phyloP scores from a whole-genome alignment of 495 filamentous ascomycete genomes.

The Sporormia fimetaria region DNA sequence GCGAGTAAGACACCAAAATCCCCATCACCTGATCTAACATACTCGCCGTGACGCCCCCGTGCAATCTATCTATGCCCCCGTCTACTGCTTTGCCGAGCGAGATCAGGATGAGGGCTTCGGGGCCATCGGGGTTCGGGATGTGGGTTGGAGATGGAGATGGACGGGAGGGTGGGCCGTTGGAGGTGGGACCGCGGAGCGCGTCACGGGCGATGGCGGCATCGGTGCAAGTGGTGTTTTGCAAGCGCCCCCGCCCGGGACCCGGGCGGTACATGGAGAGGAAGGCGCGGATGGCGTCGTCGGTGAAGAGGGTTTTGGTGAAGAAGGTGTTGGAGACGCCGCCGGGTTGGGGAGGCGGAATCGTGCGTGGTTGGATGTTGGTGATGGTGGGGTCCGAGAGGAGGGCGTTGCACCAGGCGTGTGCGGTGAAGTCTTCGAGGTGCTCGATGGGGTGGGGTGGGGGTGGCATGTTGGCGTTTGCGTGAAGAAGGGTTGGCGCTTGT shows the following conservation, averaged over 20 bases:
- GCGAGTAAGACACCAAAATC: constrained; percentile 2
- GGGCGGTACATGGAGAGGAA: constrained; percentile 5
- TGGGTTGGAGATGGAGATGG: background rate
- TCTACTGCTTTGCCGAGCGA: constrained; percentile 3
- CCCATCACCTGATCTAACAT: constrained; percentile 14
- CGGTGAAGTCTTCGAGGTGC: constrained; percentile 11
- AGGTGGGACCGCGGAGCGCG: background rate
- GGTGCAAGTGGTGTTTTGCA: too few species aligned
- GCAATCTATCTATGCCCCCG: constrained; percentile 3
- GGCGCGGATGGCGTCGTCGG: constrained; percentile 6
- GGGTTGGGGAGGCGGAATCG: background rate
- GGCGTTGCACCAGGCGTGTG: constrained; percentile 6
- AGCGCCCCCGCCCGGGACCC: background rate
- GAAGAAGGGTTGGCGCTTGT: background rate
- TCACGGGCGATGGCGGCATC: background rate
- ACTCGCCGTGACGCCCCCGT: constrained; percentile 7
- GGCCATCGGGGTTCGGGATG: background rate
- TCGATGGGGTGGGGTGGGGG: constrained; percentile 1
- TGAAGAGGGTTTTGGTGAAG: constrained; percentile 8
- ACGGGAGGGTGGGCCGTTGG: background rate
- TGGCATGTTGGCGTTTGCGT: background rate
- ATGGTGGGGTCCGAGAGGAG: constrained; percentile 7
- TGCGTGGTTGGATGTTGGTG: background rate
- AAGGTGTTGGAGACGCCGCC: constrained; percentile 1
- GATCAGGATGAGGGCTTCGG: constrained; percentile 3